Conservation (phyloP, 805 yeast species). For the Candida xiaguanensis region DNA sequence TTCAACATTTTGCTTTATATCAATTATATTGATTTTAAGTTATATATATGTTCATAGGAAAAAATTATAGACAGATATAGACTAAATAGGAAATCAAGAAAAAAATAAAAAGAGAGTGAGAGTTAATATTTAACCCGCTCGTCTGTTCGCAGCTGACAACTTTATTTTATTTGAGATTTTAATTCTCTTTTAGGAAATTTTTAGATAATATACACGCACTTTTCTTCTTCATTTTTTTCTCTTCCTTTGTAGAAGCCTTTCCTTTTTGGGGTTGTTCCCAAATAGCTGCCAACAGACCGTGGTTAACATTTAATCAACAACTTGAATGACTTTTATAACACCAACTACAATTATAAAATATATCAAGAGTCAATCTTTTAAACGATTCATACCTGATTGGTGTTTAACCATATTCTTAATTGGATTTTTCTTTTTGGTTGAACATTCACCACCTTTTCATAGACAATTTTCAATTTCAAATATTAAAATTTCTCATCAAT, state of each 20-base stretch:
- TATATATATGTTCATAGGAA: constrained; percentile 16
- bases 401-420: constrained; percentile 18
- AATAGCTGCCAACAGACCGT: neutral
- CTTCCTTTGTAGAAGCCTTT: too few relatives aligned
- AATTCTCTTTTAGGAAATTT: too few relatives aligned
- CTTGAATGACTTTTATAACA: constrained; percentile 5
- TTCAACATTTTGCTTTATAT: constrained; percentile 18
- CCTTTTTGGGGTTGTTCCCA: too few relatives aligned
- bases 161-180: too few relatives aligned
- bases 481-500: constrained; percentile 33
- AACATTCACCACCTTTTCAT: constrained; percentile 29
- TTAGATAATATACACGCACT: too few relatives aligned
- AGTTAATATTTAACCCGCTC: neutral
- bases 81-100: neutral
- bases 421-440: constrained; percentile 27
- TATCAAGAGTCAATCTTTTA: constrained; percentile 7
- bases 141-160: neutral
- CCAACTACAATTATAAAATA: constrained; percentile 9
- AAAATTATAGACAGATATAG: neutral
- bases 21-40: constrained; percentile 16
- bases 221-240: too few relatives aligned
- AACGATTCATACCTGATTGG: constrained; percentile 26
- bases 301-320: constrained; percentile 1
- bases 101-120: neutral
- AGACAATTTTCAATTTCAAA: constrained; percentile 33